Base-by-base conservation (phyloP, 164 flowering plant species). In the Brasenia schreberi region DNA sequence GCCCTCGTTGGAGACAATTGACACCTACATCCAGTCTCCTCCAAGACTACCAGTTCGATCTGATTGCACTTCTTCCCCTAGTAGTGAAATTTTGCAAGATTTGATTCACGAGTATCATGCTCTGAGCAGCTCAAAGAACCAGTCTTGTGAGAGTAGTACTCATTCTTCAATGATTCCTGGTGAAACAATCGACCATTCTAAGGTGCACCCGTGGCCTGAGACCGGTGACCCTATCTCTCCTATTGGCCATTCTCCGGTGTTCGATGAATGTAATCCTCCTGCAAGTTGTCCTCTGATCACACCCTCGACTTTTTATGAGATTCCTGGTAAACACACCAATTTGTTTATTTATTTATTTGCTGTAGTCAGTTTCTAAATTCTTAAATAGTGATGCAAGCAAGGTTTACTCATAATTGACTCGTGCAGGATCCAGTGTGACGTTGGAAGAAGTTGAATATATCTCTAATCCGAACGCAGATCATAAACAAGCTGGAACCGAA, bases 1-100 rank as follows among this genome's bases (percentile, higher is more conserved):
- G 17, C 71, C 74, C 23, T 63, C 73, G 16, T 59, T 75, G 43
- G 80, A 70, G 58, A 45, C 70, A 49, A 68, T 70, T 68, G 77
- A 69, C 62, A 33, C 75, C 59, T 77, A 64, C 70, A 70, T 73
- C 70, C 78, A 68, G 63, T 75, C 76, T 63, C 80, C 76, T 27
- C 68, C 73, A 23, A 56, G 71, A 59, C 75, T 67, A 66, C 73
- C 59, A 16, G 70, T 73, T 18, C 84, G 79, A 63, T 73, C 85
- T 42, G 85, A 77, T 65, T 77, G 82, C 71, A 68, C 64, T 69
- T 81, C 91, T 49, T 78, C 83, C 18, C 77, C 75, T 33, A 82
- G 82, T 59, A 87, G 85, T 79, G 97, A 95, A 63, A 77, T 88
- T 59, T 73, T 90, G 59, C 90, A 88, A 60, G 87, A 83, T 18